Evolutionary conservation across 1,284 basidiomycete genomes (phyloP), one percentile per base, ranked within the genome.

Genomic region (Boletus semigastroideus): DNA sequence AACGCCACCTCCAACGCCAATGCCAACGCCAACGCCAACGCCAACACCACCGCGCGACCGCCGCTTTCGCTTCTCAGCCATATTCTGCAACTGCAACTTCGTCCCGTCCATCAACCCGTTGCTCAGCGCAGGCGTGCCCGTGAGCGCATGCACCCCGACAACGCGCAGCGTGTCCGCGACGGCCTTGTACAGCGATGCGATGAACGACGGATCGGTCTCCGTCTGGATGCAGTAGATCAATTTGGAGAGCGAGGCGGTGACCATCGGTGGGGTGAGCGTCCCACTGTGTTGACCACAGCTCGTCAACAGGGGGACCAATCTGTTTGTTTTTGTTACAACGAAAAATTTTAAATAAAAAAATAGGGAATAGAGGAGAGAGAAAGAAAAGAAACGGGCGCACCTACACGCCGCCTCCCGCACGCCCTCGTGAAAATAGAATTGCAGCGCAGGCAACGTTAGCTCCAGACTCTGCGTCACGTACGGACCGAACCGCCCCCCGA

Each of bases 391-490:
- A 6, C 19, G n/a, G 6, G 38, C 66, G 40, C 17, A 69, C 66
- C 67, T 49, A 40, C 62, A 68, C 6, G 66, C 66, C 0, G 88
- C 89, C 64, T 93, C 91, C 28, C 89, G 69, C 0, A 94, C 90
- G 2, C 88, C 88, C 52, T 93, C 90, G 53, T 92, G 90, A 69
- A 90, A 88, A 58, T 83, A 83, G 58, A 90, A 92, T 38, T 79
- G 72, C 48, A 94, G 65, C 0, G 81, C 82, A 0, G 86, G 87
- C 2, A 94, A 68, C 3, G 85, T 80, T 17, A 92, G 77, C 63
- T 89, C 84, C 33, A 94, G 78, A 11, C 78, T 79, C 61, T 85
- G 83, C 10, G 78, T 66, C 1, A 93, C 72, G 61, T 87, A 94
- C 0, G 88, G 90, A 0, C 83, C 85, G 61, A 92, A 92, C 3